A percentile compares a stretch with the other conserved stretches of the same genome.
Conservation (phyloP, 2,329 filamentous ascomycete species). For the Pseudogymnoascus sp. region DNA sequence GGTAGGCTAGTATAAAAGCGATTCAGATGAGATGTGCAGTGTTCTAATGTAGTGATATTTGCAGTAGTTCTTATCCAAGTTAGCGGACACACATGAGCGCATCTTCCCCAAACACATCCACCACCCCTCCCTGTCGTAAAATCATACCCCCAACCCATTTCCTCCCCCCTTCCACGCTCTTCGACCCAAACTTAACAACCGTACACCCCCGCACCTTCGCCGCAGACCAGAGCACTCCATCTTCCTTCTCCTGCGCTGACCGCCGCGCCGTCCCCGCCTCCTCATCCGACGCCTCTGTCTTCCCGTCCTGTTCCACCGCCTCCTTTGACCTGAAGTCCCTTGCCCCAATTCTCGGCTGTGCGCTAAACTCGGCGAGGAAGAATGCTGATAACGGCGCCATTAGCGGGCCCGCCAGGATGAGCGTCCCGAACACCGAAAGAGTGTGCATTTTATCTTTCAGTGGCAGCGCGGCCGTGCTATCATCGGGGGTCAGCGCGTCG, state of each 20-base stretch:
- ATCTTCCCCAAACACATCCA: constrained; percentile 68
- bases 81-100: constrained; percentile 65
- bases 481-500: constrained; percentile 35
- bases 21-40: not conserved
- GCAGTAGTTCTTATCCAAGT: not conserved
- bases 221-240: constrained; percentile 72
- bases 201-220: constrained; percentile 76
- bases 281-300: constrained; percentile 33
- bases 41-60: not conserved
- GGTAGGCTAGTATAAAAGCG: not conserved
- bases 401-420: constrained; percentile 71
- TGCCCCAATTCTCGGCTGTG: constrained; percentile 73
- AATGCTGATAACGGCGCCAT: constrained; percentile 62
- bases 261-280: constrained; percentile 51
- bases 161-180: constrained; percentile 72
- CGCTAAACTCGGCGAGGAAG: constrained; percentile 72
- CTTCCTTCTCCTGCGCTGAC: constrained; percentile 50
- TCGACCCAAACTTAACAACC: constrained; percentile 84
- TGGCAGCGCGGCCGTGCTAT: constrained; percentile 29
- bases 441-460: constrained; percentile 63
- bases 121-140: constrained; percentile 64
- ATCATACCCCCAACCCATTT: constrained; percentile 75
- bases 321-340: constrained; percentile 64
- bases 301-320: constrained; percentile 37
- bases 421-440: constrained; percentile 72